Percentiles rank a stretch among this genome's conserved stretches.
Evolutionary conservation across 2,329 filamentous ascomycete species (phyloP).

Genomic region (Alternaria ethzedia): DNA sequence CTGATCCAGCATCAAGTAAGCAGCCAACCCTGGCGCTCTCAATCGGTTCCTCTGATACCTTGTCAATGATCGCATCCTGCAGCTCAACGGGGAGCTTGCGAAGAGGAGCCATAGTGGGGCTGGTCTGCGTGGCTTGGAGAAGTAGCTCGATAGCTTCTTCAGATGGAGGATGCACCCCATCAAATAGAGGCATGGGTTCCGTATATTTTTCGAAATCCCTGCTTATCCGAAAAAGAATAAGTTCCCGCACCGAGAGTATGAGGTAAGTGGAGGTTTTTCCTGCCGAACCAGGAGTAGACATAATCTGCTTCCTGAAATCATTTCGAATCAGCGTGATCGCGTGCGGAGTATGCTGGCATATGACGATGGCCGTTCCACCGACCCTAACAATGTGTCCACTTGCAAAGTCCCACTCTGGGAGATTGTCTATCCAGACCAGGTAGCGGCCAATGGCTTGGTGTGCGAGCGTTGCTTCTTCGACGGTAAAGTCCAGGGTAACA

Average conservation of each 20-base stretch:
- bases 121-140: slow-evolving; percentile 17
- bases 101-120: slow-evolving; percentile 10
- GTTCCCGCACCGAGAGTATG: slow-evolving; percentile 24
- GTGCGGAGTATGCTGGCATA: slow-evolving; percentile 18
- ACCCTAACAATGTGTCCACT: slow-evolving; percentile 13
- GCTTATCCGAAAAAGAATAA: slow-evolving; percentile 19
- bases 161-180: slow-evolving; percentile 21
- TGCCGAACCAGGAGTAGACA: background rate
- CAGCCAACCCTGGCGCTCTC: slow-evolving; percentile 28
- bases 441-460: slow-evolving; percentile 7
- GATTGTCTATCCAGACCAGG: slow-evolving; percentile 18
- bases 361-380: slow-evolving; percentile 17
- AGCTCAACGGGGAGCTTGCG: slow-evolving; percentile 27
- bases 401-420: slow-evolving; percentile 14
- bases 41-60: slow-evolving; percentile 24
- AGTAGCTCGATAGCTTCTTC: slow-evolving; percentile 20
- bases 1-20: slow-evolving; percentile 20
- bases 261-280: slow-evolving; percentile 15
- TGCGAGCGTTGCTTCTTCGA: slow-evolving; percentile 13
- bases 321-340: slow-evolving; percentile 18
- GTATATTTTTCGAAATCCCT: slow-evolving; percentile 13
- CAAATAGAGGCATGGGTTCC: slow-evolving; percentile 19
- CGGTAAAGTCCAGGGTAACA: slow-evolving; percentile 15
- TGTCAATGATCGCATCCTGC: slow-evolving; percentile 27
- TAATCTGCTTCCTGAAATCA: slow-evolving; percentile 13